Base-by-base conservation (phyloP, 257 asterid species). In the Voacanga thouarsii region DNA sequence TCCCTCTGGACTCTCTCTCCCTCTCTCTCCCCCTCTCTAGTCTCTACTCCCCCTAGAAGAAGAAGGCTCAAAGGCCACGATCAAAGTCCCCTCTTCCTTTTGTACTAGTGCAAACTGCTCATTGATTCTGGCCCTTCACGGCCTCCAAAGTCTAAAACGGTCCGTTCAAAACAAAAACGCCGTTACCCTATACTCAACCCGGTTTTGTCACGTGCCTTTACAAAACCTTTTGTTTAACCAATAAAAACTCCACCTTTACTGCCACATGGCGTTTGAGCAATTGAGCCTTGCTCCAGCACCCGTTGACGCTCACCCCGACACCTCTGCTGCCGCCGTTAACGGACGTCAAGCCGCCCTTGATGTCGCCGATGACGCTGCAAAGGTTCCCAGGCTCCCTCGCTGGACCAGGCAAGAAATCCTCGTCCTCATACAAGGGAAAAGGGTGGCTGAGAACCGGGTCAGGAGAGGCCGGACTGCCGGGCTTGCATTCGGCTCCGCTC, bases 381-480 rank as follows among this genome's bases (percentile, higher is more conserved):
- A 87, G 57, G 81, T 90, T 8, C 90, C 92, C 1, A 84, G 98
- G 61, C 89, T 95, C 6, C 99, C 99, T 10, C 95, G 98, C 0
- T 95, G 98, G 99, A 95, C 98, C 0, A 76, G 96, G 72, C 98
- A 93, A 30, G 99, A 95, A 72, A 95, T 95, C 47, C 90, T 94
- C 3, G 96, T 91, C 9, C 96, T 94, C 65, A 89, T 94, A 44
- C 96, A 94, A 75, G 98, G 98, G 5, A 92, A 94, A 71, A 84
- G 88, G 78, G 94, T 92, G 6, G 92, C 96, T 0, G 98, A 95
- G 76, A 88, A 74, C 50, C 86, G 94, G 77, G 93, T 89, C 24
- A 80, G 92, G 57, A 77, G 94, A 51, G 96, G 94, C 0, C 87
- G 96, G n/a, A 78, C 88, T 0, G 85, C 90, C 33, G 89, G 90